These are phyloP conservation scores for Lactarius evosmus DNA, from an alignment of 768 basidiomycete species.

Conservation along the genomic window DNA sequence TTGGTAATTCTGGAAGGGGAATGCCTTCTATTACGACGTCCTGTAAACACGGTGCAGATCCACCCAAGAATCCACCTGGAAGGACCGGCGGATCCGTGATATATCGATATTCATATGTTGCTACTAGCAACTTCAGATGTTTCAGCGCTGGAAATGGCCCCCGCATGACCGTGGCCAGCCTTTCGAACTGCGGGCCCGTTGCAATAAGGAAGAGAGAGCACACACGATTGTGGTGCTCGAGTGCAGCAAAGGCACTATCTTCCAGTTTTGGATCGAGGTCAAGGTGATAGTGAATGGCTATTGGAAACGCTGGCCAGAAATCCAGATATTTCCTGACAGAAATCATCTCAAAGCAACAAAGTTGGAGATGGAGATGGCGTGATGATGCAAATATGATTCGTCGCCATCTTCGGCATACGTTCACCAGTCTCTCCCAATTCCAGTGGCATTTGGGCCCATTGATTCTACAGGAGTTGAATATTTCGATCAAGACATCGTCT, in stretches of 20 bases:
- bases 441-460: background rate
- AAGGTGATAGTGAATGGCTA: background rate
- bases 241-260: background rate
- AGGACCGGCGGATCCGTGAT: background rate
- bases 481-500: background rate
- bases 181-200: background rate
- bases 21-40: background rate
- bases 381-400: background rate
- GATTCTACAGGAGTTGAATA: background rate
- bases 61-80: background rate
- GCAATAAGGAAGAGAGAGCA: background rate
- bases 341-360: too few relatives aligned
- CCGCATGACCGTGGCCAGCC: background rate
- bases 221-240: background rate
- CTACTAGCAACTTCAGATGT: background rate
- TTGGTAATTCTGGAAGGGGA: background rate
- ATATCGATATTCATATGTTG: too few relatives aligned
- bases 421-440: background rate
- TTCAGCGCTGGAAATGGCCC: background rate
- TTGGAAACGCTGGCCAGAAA: background rate
- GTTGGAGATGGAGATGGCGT: background rate
- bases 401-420: background rate
- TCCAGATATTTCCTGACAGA: background rate
- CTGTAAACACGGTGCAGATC: background rate
- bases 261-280: fast-evolving